Conservation (phyloP, 2,329 filamentous ascomycete species). For the Fusarium scirpi region DNA sequence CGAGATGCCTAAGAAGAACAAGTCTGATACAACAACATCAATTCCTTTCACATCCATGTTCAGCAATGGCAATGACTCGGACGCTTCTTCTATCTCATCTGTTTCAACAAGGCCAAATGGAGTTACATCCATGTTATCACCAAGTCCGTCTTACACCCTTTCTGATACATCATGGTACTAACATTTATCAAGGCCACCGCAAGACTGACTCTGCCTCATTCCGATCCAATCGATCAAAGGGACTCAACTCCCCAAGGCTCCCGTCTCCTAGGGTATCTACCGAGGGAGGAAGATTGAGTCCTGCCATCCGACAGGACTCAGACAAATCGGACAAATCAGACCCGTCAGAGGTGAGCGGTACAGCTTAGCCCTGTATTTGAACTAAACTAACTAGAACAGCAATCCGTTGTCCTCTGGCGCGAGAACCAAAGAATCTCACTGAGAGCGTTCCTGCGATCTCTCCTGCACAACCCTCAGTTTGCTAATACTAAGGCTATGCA, state of each 20-base stretch:
- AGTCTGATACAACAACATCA: slow-evolving; percentile 75
- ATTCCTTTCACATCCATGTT: slow-evolving; percentile 66
- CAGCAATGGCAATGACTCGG: slow-evolving; percentile 74
- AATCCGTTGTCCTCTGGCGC: slow-evolving; percentile 76
- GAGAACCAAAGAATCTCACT: slow-evolving; percentile 93
- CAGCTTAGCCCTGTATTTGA: too few species aligned
- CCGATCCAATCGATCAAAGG: slow-evolving; percentile 47
- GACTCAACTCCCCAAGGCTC: slow-evolving; percentile 47
- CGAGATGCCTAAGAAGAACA: slow-evolving; percentile 91
- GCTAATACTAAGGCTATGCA: slow-evolving; percentile 85
- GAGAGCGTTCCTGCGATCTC: slow-evolving; percentile 86
- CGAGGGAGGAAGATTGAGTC: slow-evolving; percentile 50
- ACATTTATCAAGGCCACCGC: slow-evolving; percentile 40
- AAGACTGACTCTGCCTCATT: slow-evolving; percentile 49
- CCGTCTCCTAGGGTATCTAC: slow-evolving; percentile 50
- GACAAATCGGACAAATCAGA: slow-evolving; percentile 43
- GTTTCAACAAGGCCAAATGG: slow-evolving; percentile 70
- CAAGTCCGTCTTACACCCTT: slow-evolving; percentile 23
- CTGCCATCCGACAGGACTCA: slow-evolving; percentile 36
- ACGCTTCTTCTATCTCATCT: slow-evolving; percentile 84
- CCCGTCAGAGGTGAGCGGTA: slow-evolving; percentile 44
- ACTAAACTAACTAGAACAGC: slow-evolving; percentile 43
- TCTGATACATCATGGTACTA: slow-evolving; percentile 3
- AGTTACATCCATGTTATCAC: slow-evolving; percentile 47
- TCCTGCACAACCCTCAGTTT: slow-evolving; percentile 86